Conservation (phyloP, 2,329 filamentous ascomycete species). For the Beauveria bassiana region DNA sequence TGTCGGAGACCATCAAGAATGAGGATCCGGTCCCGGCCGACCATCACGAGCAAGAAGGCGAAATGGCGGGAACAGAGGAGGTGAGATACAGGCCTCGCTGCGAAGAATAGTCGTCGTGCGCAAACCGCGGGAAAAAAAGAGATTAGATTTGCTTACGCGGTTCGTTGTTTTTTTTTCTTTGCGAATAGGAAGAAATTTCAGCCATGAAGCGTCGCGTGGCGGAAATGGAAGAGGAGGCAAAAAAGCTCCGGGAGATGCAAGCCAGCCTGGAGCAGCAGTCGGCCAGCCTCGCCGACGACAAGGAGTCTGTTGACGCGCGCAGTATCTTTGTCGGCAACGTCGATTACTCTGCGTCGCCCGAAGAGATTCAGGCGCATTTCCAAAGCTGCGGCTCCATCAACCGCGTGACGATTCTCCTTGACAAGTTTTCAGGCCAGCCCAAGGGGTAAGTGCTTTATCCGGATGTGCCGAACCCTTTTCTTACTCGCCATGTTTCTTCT, state of each 20-base stretch:
- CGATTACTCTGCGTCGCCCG: slow-evolving; percentile 92
- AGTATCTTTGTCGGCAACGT: slow-evolving; percentile 99
- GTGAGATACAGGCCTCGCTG: slow-evolving; percentile 9
- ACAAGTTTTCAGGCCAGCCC: slow-evolving; percentile 98
- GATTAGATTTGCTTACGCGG: slow-evolving; percentile 3
- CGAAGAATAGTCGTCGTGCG: not conserved
- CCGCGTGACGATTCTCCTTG: slow-evolving; percentile 90
- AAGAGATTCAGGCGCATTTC: slow-evolving; percentile 98
- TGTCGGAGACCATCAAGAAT: slow-evolving; percentile 11
- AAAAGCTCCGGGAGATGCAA: slow-evolving; percentile 82
- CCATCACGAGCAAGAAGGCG: slow-evolving; percentile 8
- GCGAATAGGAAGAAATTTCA: slow-evolving; percentile 63
- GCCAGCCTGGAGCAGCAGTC: slow-evolving; percentile 76
- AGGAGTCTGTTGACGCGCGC: slow-evolving; percentile 88
- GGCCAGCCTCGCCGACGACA: slow-evolving; percentile 79
- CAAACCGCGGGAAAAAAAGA: not conserved
- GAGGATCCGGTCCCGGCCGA: slow-evolving; percentile 11
- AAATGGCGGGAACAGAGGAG: slow-evolving; percentile 12
- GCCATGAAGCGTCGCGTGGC: slow-evolving; percentile 82
- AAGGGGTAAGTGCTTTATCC: slow-evolving; percentile 67
- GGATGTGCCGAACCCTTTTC: not conserved
- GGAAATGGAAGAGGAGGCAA: slow-evolving; percentile 86
- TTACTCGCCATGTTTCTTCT: not conserved
- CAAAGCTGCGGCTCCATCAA: slow-evolving; percentile 97
- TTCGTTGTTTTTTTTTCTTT: not conserved